These are phyloP conservation scores for Chalciporus sphaerocephalus DNA, from an alignment of 768 basidiomycete species.

Conservation along the genomic window DNA sequence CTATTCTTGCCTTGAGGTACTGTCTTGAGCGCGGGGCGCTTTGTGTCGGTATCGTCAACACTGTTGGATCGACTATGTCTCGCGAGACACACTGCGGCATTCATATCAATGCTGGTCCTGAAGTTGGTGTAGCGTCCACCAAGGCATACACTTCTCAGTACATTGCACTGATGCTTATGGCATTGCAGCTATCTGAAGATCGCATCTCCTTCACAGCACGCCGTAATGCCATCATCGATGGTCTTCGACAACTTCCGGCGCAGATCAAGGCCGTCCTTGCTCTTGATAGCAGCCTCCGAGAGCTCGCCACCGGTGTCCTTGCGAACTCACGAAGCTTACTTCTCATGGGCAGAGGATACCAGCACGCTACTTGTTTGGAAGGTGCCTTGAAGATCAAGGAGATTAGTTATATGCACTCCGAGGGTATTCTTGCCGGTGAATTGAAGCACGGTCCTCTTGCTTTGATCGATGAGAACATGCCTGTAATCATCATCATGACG, in stretches of 20 bases:
- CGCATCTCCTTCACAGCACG: conserved; percentile 89
- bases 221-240: conserved; percentile 89
- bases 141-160: conserved; percentile 99
- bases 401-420: conserved; percentile 70
- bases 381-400: conserved; percentile 99
- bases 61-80: conserved; percentile 95
- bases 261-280: conserved; percentile 87
- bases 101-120: conserved; percentile 98
- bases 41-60: conserved; percentile 97
- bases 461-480: conserved; percentile 96
- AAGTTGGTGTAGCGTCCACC: conserved; percentile 98
- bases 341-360: conserved; percentile 97
- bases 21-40: conserved; percentile 96
- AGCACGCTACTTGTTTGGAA: conserved; percentile 97
- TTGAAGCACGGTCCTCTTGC: conserved; percentile 98
- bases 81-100: conserved; percentile 99
- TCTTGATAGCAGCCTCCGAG: conserved; percentile 70
- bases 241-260: conserved; percentile 81
- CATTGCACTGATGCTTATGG: conserved; percentile 96
- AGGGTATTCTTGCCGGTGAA: conserved; percentile 94
- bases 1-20: conserved; percentile 92
- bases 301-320: conserved; percentile 75
- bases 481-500: conserved; percentile 99
- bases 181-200: conserved; percentile 97
- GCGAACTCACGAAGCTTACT: conserved; percentile 81